Evolutionary conservation across 140 eudicot genomes (phyloP), one percentile per base, ranked within the genome.

Genomic region (Bidens hawaiensis): DNA sequence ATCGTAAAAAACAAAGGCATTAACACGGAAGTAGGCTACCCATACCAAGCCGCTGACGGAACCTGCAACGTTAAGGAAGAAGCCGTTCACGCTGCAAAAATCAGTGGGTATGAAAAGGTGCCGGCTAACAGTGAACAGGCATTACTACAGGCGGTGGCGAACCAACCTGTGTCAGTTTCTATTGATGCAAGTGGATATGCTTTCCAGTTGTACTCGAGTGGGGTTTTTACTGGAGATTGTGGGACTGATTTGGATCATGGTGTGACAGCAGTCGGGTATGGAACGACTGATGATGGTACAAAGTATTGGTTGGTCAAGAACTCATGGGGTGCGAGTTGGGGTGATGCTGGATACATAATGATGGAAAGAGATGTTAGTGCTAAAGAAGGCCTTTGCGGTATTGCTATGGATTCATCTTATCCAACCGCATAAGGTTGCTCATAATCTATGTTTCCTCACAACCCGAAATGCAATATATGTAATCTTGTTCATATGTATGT

Each of bases 271-370:
- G 63, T 57, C 19, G 63, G 63, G 0, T 83, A 83, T 10, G 89
- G 89, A 11, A 47, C 57, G 3, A 13, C 24, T 38, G 73, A 62
- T 16, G 75, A 79, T 65, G 90, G 90, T 7, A 62, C 40, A 1
- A 79, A 82, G 57, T 82, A 70, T 38, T 82, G 88, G 88, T 31
- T 82, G 9, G 64, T 75, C 1, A 82, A 78, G 52, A 81, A 81
- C 47, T 78, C 83, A 0, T 78, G 87, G 88, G 85, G 82, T 0
- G 36, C 64, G 3, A 53, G 47, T 19, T 79, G 88, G 82, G 82
- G 80, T 8, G 78, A 79, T 4, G 24, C 19, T 12, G 88, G 88
- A 6, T 78, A 75, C 45, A 58, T 79, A 33, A 56, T 56, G 71
- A 36, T 82, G 75, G 36, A 58, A 17, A 56, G 79, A 54, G 88